phyloP scores from a whole-genome alignment of 345 rosid genomes.

The Eucalyptus cloeziana region DNA sequence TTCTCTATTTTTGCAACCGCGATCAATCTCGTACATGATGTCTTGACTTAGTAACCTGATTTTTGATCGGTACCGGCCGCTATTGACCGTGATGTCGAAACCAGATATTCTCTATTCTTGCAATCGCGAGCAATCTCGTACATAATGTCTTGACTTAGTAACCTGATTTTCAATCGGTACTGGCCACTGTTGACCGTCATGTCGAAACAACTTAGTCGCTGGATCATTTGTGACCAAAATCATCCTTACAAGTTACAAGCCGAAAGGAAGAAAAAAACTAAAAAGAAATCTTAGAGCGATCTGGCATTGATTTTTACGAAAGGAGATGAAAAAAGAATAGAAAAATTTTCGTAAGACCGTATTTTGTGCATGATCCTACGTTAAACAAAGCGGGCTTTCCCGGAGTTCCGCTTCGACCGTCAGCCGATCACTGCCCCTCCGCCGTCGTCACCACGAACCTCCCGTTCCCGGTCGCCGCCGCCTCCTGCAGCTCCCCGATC shows the following conservation, averaged over 20 bases:
- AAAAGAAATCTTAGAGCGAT: not conserved
- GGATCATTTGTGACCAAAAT: not conserved
- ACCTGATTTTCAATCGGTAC: not conserved
- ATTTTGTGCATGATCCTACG: not conserved
- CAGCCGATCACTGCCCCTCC: not conserved
- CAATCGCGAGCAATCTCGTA: not conserved
- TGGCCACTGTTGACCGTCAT: not conserved
- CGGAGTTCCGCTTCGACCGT: not conserved
- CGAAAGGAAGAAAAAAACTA: not conserved
- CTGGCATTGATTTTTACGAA: not conserved
- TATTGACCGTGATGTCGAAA: too few species aligned
- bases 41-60: too few species aligned
- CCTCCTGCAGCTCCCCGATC: conserved; percentile 27
- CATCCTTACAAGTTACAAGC: not conserved
- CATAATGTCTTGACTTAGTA: not conserved
- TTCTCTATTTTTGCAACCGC: too few species aligned
- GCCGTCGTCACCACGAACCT: not conserved
- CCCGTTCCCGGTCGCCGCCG: not conserved
- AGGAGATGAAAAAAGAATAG: not conserved
- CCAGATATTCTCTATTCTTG: too few species aligned
- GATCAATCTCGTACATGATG: too few species aligned
- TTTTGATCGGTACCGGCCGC: too few species aligned
- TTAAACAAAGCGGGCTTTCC: not conserved
- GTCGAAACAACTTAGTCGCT: not conserved
- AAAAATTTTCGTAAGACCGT: not conserved